Conservation (phyloP, 2,329 filamentous ascomycete genomes). For the Venturia oleaginea region DNA sequence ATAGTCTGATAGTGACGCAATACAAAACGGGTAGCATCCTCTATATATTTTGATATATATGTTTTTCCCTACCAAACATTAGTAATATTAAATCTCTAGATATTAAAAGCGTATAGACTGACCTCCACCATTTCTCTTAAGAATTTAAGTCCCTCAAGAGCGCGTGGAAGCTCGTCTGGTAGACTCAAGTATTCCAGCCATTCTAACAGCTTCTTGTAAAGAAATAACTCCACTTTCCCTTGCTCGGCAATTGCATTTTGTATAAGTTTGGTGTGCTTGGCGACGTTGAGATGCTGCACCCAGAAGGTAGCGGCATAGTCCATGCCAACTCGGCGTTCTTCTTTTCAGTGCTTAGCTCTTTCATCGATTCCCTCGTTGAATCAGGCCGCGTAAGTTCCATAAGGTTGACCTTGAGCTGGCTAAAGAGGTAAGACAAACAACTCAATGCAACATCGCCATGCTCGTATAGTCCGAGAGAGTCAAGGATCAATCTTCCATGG, state of each 20-base stretch:
- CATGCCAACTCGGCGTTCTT: too few species aligned
- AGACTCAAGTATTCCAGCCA: background rate
- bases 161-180: background rate
- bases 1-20: too few species aligned
- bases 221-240: background rate
- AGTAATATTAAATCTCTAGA: background rate
- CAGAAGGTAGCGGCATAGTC: too few species aligned
- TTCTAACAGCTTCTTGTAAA: background rate
- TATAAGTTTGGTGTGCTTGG: background rate
- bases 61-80: background rate
- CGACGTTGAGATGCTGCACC: background rate
- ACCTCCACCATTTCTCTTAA: too few species aligned
- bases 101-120: background rate
- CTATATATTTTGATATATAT: background rate
- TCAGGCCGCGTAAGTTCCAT: too few species aligned
- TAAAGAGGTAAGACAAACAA: too few species aligned
- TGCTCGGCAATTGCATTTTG: background rate
- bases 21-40: background rate
- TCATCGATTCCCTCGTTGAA: too few species aligned
- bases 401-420: too few species aligned
- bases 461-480: too few species aligned
- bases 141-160: background rate
- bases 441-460: too few species aligned
- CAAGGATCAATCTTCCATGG: too few species aligned
- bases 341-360: too few species aligned